Percentiles rank a stretch among this genome's conserved stretches.
phyloP scores from a whole-genome alignment of 2,329 filamentous ascomycete species.

The Aspergillus proliferans region DNA sequence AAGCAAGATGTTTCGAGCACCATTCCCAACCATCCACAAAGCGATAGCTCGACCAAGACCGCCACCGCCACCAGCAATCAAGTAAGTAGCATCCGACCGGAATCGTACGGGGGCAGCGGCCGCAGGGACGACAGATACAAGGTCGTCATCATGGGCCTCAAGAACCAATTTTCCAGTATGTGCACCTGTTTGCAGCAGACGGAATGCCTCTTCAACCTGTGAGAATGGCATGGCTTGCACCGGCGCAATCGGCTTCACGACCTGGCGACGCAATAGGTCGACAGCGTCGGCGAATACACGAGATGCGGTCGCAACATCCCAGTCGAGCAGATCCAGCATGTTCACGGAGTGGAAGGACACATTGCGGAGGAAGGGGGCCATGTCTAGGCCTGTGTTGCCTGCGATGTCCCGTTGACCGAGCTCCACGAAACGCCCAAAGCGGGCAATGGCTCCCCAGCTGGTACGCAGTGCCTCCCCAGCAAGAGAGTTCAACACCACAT shows the following conservation, averaged over 20 bases:
- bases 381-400: not conserved
- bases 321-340: not conserved
- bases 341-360: constrained; percentile 3
- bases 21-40: constrained; percentile 24
- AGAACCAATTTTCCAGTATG: constrained; percentile 18
- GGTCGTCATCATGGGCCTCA: not conserved
- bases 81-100: constrained; percentile 13
- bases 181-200: constrained; percentile 16
- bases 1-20: constrained; percentile 24
- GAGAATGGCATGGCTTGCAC: constrained; percentile 9
- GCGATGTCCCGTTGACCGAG: constrained; percentile 41
- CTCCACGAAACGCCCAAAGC: constrained; percentile 42
- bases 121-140: no score
- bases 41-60: constrained; percentile 24
- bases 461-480: constrained; percentile 10
- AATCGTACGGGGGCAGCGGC: no score
- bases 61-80: constrained; percentile 26
- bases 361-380: constrained; percentile 3
- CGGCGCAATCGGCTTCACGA: constrained; percentile 6
- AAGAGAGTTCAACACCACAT: constrained; percentile 17
- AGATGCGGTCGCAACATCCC: not conserved
- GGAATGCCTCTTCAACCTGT: constrained; percentile 17
- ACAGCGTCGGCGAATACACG: constrained; percentile 1
- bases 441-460: constrained; percentile 12
- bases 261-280: not conserved